Conservation (phyloP, 768 basidiomycete species). For the Lentinula aciculospora region DNA sequence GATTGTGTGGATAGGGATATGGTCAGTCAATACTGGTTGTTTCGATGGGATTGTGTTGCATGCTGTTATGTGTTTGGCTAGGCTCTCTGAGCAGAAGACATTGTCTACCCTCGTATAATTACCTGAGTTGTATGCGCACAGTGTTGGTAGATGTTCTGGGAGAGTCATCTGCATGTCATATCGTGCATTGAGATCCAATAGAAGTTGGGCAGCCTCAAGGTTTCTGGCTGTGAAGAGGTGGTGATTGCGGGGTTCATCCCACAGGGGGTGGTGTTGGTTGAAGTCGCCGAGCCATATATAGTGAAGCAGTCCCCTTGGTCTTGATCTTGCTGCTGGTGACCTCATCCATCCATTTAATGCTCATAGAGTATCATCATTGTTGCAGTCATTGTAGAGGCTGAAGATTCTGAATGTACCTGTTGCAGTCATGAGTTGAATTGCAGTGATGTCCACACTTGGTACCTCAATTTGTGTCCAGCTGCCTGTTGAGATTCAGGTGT, state of each 20-base stretch:
- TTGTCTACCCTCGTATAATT: conserved; percentile 38
- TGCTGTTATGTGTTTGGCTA: conserved; percentile 11
- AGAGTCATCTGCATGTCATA: background rate
- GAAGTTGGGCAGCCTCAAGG: conserved; percentile 14
- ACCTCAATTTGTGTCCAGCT: no score
- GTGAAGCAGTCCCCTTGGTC: background rate
- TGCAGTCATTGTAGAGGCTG: conserved; percentile 22
- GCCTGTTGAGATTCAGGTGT: no score
- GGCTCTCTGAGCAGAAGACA: conserved; percentile 24
- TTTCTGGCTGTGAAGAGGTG: conserved; percentile 28
- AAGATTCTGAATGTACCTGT: conserved; percentile 9
- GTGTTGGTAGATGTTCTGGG: conserved; percentile 20
- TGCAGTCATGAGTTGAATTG: no score
- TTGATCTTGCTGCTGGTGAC: background rate
- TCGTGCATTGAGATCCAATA: background rate
- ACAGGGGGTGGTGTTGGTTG: conserved; percentile 34
- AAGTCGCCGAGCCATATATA: conserved; percentile 32
- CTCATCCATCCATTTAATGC: background rate
- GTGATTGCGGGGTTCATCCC: conserved; percentile 25
- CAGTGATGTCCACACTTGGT: no score
- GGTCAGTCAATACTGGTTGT: background rate
- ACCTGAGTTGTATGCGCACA: conserved; percentile 19
- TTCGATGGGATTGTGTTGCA: background rate
- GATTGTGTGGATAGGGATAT: background rate
- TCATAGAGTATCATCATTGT: background rate